Percentiles rank a stretch among this genome's conserved stretches.
These are phyloP conservation scores for Hyaloperonospora brassicae DNA, from an alignment of 352 stramenopile genomes.

Conservation along the genomic window DNA sequence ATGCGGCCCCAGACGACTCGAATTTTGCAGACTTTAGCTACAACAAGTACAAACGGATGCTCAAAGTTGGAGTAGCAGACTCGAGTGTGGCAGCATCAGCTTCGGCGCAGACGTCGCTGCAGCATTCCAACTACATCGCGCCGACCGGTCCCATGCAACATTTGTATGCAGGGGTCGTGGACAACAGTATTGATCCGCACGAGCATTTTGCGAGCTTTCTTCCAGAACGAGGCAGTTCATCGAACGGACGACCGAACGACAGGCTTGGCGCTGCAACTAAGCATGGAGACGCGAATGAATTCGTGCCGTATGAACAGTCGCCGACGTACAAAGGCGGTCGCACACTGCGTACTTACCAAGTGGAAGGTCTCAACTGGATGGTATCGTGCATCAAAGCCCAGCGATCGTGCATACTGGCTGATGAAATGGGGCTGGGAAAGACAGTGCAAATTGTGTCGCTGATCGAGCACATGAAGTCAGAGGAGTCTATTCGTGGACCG, in stretches of 20 bases:
- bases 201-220: constrained; percentile 86
- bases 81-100: constrained; percentile 23
- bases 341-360: constrained; percentile 75
- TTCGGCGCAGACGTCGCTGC: constrained; percentile 29
- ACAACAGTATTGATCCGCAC: constrained; percentile 85
- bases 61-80: constrained; percentile 49
- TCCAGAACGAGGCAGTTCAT: constrained; percentile 26
- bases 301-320: constrained; percentile 85
- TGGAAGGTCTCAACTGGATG: constrained; percentile 88
- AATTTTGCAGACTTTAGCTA: constrained; percentile 69
- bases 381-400: constrained; percentile 82
- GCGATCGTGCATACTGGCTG: constrained; percentile 82
- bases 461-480: constrained; percentile 80
- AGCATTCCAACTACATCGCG: constrained; percentile 55
- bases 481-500: constrained; percentile 77
- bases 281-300: constrained; percentile 44
- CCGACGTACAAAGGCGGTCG: constrained; percentile 82
- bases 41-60: constrained; percentile 46
- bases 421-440: constrained; percentile 92
- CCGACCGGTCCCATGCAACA: constrained; percentile 83
- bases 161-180: constrained; percentile 79
- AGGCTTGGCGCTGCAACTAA: constrained; percentile 11
- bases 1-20: constrained; percentile 28
- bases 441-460: constrained; percentile 94
- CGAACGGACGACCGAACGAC: constrained; percentile 1